A percentile compares a stretch with the other conserved stretches of the same genome.
phyloP scores from a whole-genome alignment of 1,284 basidiomycete genomes.

The Trametes pubescens region DNA sequence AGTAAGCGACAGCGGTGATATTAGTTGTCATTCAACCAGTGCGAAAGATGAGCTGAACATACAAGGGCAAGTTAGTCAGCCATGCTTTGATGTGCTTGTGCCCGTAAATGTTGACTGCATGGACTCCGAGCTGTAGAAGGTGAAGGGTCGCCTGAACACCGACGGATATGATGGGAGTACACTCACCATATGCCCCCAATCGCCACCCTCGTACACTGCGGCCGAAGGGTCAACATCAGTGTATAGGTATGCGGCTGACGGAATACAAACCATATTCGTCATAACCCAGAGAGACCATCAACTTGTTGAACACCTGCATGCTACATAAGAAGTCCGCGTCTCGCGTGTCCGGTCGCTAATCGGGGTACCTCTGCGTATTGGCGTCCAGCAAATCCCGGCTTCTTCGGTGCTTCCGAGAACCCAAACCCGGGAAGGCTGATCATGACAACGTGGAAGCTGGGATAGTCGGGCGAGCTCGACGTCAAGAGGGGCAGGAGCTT shows the following conservation, averaged over 20 bases:
- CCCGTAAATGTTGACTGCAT: slow-evolving; percentile 42
- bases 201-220: slow-evolving; percentile 54
- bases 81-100: slow-evolving; percentile 43
- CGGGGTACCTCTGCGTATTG: slow-evolving; percentile 28
- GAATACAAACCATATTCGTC: slow-evolving; percentile 51
- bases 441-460: slow-evolving; percentile 55
- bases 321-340: not conserved
- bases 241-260: not conserved
- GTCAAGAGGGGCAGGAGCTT: slow-evolving; percentile 44
- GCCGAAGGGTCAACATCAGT: not conserved
- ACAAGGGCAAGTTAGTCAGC: slow-evolving; percentile 40
- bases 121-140: slow-evolving; percentile 42
- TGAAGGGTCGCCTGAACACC: too few relatives aligned
- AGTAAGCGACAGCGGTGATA: not conserved
- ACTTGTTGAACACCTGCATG: slow-evolving; percentile 49
- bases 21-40: not conserved
- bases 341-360: not conserved
- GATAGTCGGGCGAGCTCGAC: slow-evolving; percentile 35
- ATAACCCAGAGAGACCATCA: slow-evolving; percentile 57
- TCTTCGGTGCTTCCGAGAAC: slow-evolving; percentile 45
- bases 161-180: not conserved
- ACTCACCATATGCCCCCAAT: slow-evolving; percentile 52
- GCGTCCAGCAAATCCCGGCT: slow-evolving; percentile 43
- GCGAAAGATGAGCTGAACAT: not conserved
- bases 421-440: slow-evolving; percentile 53